Conservation (phyloP, 768 basidiomycete genomes). For the Calvatia gigantea region DNA sequence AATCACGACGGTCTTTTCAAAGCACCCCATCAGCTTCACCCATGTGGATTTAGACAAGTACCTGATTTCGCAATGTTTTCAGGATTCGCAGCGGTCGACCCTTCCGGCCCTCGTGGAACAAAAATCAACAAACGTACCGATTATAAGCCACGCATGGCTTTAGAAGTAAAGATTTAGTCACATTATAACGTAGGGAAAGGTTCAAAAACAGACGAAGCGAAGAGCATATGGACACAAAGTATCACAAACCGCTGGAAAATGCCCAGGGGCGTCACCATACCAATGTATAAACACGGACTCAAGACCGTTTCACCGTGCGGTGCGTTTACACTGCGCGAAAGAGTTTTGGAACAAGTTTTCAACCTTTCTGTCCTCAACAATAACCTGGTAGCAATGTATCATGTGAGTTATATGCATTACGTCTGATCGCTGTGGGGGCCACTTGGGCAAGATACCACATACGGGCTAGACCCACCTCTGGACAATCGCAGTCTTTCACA, state of each 20-base stretch:
- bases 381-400: slow-evolving; percentile 28
- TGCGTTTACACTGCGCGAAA: slow-evolving; percentile 37
- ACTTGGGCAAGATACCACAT: background rate
- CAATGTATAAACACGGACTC: background rate
- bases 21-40: no score
- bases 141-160: background rate
- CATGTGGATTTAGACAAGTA: background rate
- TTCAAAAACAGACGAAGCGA: slow-evolving; percentile 1
- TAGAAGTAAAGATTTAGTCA: background rate
- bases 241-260: no score
- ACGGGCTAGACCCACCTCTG: slow-evolving; percentile 28
- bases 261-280: background rate
- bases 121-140: background rate
- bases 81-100: background rate
- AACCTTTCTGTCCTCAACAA: slow-evolving; percentile 38
- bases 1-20: background rate
- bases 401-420: background rate
- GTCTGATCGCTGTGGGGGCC: background rate
- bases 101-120: slow-evolving; percentile 10
- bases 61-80: slow-evolving; percentile 7
- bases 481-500: slow-evolving; percentile 37
- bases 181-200: slow-evolving; percentile 1
- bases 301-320: slow-evolving; percentile 25
- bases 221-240: slow-evolving; percentile 10
- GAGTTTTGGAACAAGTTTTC: slow-evolving; percentile 46